A percentile compares a stretch with the other conserved stretches of the same genome.
phyloP scores from a whole-genome alignment of 225 moss, liverwort and hornwort genomes.

The Climacium dendroides region DNA sequence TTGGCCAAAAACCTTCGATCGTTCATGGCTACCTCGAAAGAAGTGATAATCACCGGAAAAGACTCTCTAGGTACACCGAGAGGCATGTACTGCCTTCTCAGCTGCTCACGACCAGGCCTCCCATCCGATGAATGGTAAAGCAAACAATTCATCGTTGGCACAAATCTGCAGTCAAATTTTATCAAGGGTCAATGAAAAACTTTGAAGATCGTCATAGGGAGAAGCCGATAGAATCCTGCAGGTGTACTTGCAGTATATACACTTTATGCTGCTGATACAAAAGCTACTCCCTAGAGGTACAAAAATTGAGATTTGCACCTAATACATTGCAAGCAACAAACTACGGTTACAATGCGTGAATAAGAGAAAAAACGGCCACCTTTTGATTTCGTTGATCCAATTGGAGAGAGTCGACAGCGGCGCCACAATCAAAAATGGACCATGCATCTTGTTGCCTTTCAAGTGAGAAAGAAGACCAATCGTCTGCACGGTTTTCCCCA shows the following conservation, averaged over 20 bases:
- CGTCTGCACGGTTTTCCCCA: constrained; percentile 92
- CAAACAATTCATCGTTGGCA: constrained; percentile 61
- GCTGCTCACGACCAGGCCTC: constrained; percentile 43
- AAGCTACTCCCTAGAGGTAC: background rate
- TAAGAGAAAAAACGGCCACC: background rate
- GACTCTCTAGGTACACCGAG: constrained; percentile 23
- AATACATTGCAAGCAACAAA: background rate
- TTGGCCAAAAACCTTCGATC: constrained; percentile 61
- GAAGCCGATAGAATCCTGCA: background rate
- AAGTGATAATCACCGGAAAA: constrained; percentile 83
- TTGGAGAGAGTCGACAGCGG: constrained; percentile 95
- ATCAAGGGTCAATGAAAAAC: background rate
- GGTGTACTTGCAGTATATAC: background rate
- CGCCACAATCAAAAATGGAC: constrained; percentile 75
- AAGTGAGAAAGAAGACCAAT: constrained; percentile 86
- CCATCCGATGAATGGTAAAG: constrained; percentile 66
- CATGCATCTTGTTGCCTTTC: constrained; percentile 79
- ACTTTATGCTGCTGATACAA: too few relatives aligned
- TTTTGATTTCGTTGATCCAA: constrained; percentile 79
- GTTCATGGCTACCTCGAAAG: constrained; percentile 88
- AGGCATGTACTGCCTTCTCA: constrained; percentile 58
- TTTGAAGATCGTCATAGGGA: background rate
- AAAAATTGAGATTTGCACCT: background rate
- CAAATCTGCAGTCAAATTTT: constrained; percentile 38
- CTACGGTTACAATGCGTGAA: background rate